Percentiles rank a stretch among this genome's conserved stretches.
Conservation (phyloP, 176 grass and related monocot genomes). For the Aegilops bicornis region DNA sequence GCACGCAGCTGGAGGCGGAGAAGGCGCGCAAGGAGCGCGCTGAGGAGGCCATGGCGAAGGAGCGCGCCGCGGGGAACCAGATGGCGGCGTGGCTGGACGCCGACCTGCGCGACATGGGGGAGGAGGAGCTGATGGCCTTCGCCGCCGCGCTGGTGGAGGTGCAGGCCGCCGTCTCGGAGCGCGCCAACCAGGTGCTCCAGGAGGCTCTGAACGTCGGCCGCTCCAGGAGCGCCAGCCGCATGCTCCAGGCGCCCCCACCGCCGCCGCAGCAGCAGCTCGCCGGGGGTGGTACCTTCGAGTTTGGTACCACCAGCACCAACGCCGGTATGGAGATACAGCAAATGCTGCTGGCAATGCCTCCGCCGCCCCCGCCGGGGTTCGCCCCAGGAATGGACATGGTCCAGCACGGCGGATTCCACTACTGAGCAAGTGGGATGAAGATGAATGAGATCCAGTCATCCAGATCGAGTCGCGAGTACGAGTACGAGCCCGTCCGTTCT, state of each 20-base stretch:
- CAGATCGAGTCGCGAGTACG: background rate
- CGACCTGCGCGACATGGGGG: background rate
- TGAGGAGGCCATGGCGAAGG: conserved; percentile 19
- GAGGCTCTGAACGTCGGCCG: background rate
- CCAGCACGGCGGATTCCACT: background rate
- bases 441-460: background rate
- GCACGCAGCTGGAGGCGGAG: conserved; percentile 21
- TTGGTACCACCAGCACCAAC: background rate
- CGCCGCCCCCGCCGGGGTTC: background rate
- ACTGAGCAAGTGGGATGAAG: background rate
- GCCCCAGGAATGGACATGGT: background rate
- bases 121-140: background rate
- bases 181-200: conserved; percentile 13
- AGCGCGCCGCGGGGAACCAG: background rate
- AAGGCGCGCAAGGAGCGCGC: conserved; percentile 22
- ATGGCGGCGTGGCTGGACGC: background rate
- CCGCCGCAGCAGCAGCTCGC: background rate
- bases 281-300: background rate
- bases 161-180: background rate
- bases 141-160: background rate
- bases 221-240: background rate
- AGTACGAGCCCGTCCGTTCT: background rate
- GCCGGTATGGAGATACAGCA: background rate
- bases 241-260: background rate
- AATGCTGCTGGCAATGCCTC: background rate